These are phyloP conservation scores for Mallotus nudiflorus DNA, from an alignment of 345 rosid species.

Conservation along the genomic window DNA sequence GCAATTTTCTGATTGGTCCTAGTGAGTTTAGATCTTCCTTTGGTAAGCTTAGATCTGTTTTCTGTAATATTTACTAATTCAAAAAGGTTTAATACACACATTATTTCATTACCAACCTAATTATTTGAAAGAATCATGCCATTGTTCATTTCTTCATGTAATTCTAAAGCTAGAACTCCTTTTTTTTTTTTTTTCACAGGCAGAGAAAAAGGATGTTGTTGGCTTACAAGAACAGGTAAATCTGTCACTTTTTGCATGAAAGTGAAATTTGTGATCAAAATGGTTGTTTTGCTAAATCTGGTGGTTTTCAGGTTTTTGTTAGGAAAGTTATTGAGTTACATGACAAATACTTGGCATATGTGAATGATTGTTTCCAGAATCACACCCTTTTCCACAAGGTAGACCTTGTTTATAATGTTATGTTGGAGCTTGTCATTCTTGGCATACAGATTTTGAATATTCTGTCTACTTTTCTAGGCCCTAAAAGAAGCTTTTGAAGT, in stretches of 20 bases:
- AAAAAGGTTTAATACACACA: neutral
- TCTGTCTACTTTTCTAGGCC: slow-evolving; percentile 23
- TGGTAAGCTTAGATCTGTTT: neutral
- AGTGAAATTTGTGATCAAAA: neutral
- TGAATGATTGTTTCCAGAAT: slow-evolving; percentile 34
- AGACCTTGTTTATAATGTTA: neutral
- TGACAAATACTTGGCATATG: slow-evolving; percentile 38
- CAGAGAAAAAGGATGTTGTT: slow-evolving; percentile 28
- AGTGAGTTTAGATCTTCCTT: neutral
- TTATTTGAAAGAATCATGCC: neutral
- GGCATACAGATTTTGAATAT: neutral
- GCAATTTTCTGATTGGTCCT: neutral
- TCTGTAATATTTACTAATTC: neutral
- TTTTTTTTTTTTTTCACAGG: slow-evolving; percentile 12
- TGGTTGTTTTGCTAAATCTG: slow-evolving; percentile 8
- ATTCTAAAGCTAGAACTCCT: slow-evolving; percentile 8
- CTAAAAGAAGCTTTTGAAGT: slow-evolving; percentile 42
- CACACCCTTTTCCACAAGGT: slow-evolving; percentile 44
- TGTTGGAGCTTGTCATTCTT: neutral
- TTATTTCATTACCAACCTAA: neutral
- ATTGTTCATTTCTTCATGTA: neutral
- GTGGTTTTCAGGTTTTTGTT: slow-evolving; percentile 32
- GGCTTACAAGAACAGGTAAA: slow-evolving; percentile 33
- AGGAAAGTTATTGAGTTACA: slow-evolving; percentile 45
- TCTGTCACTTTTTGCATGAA: neutral